These are phyloP conservation scores for Phaeotremella skinneri DNA, from an alignment of 768 basidiomycete genomes.

Conservation along the genomic window DNA sequence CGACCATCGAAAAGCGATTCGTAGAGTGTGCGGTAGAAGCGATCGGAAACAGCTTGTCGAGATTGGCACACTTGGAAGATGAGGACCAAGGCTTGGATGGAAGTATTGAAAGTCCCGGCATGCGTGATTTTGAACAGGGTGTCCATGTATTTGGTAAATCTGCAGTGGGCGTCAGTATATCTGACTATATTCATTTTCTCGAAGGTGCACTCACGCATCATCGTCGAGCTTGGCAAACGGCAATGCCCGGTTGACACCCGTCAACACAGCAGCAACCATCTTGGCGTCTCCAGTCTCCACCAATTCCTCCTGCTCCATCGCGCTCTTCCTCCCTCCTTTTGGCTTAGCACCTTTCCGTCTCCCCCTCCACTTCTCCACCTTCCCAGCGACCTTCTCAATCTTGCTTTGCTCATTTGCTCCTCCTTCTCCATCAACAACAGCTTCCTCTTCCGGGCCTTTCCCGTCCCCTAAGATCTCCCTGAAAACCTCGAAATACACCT, in stretches of 20 bases:
- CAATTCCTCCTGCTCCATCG: constrained; percentile 52
- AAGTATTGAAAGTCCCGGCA: constrained; percentile 93
- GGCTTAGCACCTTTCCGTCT: constrained; percentile 46
- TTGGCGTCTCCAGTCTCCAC: constrained; percentile 77
- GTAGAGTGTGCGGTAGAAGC: constrained; percentile 74
- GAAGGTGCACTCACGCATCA: constrained; percentile 58
- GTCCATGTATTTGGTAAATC: constrained; percentile 81
- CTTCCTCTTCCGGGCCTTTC: constrained; percentile 28
- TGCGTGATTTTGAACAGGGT: constrained; percentile 94
- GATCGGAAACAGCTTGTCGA: constrained; percentile 52
- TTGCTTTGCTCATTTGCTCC: constrained; percentile 46
- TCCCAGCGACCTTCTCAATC: constrained; percentile 54
- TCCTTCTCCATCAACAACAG: constrained; percentile 22
- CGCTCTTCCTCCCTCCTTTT: constrained; percentile 46
- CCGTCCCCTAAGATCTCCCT: constrained; percentile 74
- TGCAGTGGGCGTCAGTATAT: constrained; percentile 45
- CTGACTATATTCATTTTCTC: background rate
- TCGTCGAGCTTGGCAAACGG: constrained; percentile 84
- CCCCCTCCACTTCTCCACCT: constrained; percentile 53
- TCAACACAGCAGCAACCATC: constrained; percentile 82
- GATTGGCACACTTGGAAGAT: constrained; percentile 69
- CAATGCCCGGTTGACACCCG: constrained; percentile 89
- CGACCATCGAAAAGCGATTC: constrained; percentile 81
- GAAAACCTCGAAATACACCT: constrained; percentile 94
- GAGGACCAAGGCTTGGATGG: constrained; percentile 83